These are phyloP conservation scores for Pseudonitzschia pungens DNA, from an alignment of 108 stramenopile species.

Conservation along the genomic window DNA sequence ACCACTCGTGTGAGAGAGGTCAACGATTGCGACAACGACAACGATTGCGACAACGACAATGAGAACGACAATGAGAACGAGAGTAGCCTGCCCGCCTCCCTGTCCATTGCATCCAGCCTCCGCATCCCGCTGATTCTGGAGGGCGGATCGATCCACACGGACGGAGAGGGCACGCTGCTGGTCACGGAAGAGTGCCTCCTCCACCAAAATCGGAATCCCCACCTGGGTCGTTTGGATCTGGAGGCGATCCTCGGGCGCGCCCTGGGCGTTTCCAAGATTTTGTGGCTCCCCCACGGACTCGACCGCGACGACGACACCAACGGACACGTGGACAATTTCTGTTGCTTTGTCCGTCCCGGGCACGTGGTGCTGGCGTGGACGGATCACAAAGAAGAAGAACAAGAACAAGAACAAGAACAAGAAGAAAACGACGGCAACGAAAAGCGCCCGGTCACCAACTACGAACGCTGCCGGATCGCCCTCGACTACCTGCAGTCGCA, in stretches of 20 bases:
- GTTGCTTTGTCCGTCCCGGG: conserved; percentile 62
- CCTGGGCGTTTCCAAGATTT: conserved; percentile 51
- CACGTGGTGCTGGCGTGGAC: conserved; percentile 70
- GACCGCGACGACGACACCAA: conserved; percentile 70
- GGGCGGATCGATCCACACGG: conserved; percentile 78
- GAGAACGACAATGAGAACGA: not conserved
- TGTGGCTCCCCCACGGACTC: conserved; percentile 70
- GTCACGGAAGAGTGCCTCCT: conserved; percentile 76
- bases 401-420: no score
- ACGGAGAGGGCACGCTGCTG: conserved; percentile 78
- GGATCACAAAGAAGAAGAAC: conserved; percentile 36
- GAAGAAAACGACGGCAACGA: conserved; percentile 25
- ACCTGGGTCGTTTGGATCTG: conserved; percentile 48
- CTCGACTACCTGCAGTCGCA: conserved; percentile 30
- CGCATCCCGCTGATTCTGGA: conserved; percentile 41
- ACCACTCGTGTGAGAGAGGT: not conserved
- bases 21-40: not conserved
- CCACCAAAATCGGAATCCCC: conserved; percentile 66
- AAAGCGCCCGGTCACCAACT: conserved; percentile 39
- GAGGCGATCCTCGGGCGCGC: conserved; percentile 38
- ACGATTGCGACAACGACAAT: conserved; percentile 2
- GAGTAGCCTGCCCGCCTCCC: not conserved
- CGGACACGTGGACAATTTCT: conserved; percentile 80
- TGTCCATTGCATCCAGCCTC: conserved; percentile 3
- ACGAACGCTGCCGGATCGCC: conserved; percentile 49